Percentiles rank a stretch among this genome's conserved stretches.
These are phyloP conservation scores for Xenosphaeropsis pyriputrescens DNA, from an alignment of 2,329 filamentous ascomycete genomes.

Conservation along the genomic window DNA sequence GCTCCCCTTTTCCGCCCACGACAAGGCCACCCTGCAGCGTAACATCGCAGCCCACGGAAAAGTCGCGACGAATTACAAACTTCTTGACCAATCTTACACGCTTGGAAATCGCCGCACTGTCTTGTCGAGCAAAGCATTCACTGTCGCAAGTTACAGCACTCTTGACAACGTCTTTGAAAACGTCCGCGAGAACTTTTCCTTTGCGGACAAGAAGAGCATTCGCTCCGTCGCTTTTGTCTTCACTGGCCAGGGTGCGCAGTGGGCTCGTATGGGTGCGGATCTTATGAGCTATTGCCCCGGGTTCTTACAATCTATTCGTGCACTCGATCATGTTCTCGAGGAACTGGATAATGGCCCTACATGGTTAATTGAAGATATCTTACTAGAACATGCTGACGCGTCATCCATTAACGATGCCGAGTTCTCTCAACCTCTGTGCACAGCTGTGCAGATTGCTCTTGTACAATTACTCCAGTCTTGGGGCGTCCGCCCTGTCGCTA, in stretches of 20 bases:
- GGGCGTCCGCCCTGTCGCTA: conserved; percentile 20
- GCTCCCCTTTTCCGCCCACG: background rate
- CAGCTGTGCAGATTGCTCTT: conserved; percentile 28
- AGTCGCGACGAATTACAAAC: background rate
- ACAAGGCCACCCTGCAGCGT: background rate
- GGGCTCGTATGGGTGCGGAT: conserved; percentile 2
- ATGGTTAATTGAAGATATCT: background rate
- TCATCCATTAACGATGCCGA: background rate
- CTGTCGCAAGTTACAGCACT: background rate
- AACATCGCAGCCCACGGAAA: background rate
- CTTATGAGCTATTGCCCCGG: background rate
- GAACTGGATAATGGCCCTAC: background rate
- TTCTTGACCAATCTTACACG: conserved; percentile 3
- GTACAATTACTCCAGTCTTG: conserved; percentile 25
- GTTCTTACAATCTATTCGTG: background rate
- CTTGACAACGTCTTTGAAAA: conserved; percentile 3
- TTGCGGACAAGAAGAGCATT: background rate
- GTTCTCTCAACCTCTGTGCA: conserved; percentile 23
- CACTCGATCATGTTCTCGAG: background rate
- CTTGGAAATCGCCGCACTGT: conserved; percentile 1
- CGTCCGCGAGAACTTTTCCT: background rate
- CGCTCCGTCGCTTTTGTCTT: conserved; percentile 2
- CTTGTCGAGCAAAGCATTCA: background rate
- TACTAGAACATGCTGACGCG: background rate
- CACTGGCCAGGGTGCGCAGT: conserved; percentile 6